phyloP scores from a whole-genome alignment of 345 rosid species.

The Cardiospermum halicacabum region DNA sequence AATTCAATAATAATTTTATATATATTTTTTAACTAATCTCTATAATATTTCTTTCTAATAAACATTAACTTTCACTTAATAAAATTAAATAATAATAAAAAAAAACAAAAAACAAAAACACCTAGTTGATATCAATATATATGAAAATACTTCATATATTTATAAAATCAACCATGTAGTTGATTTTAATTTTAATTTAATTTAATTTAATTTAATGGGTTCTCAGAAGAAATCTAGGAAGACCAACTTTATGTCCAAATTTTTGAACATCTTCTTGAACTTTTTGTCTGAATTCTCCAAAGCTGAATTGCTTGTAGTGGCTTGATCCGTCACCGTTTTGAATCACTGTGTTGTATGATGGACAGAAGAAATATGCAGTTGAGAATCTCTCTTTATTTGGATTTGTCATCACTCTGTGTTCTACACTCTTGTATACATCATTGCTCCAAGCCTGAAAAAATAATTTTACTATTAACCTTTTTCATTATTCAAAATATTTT shows the following conservation, averaged over 20 bases:
- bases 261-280: conserved; percentile 75
- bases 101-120: neutral
- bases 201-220: conserved; percentile 1
- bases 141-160: no score
- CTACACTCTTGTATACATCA: conserved; percentile 74
- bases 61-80: no score
- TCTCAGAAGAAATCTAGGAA: conserved; percentile 58
- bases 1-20: no score
- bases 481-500: no score
- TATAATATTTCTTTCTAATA: neutral
- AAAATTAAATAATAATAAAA: no score
- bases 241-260: conserved; percentile 83
- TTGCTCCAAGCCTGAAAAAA: conserved; percentile 86
- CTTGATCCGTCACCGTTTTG: conserved; percentile 43
- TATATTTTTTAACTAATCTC: neutral
- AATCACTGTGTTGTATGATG: conserved; percentile 64
- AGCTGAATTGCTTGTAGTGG: conserved; percentile 61
- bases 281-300: conserved; percentile 62
- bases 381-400: conserved; percentile 72
- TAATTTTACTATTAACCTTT: no score
- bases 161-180: neutral
- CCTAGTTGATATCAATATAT: neutral
- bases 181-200: no score
- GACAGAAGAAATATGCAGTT: conserved; percentile 88
- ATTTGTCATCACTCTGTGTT: conserved; percentile 74